A percentile compares a stretch with the other conserved stretches of the same genome.
Conservation (phyloP, 768 basidiomycete species). For the Pleurotus eryngii region DNA sequence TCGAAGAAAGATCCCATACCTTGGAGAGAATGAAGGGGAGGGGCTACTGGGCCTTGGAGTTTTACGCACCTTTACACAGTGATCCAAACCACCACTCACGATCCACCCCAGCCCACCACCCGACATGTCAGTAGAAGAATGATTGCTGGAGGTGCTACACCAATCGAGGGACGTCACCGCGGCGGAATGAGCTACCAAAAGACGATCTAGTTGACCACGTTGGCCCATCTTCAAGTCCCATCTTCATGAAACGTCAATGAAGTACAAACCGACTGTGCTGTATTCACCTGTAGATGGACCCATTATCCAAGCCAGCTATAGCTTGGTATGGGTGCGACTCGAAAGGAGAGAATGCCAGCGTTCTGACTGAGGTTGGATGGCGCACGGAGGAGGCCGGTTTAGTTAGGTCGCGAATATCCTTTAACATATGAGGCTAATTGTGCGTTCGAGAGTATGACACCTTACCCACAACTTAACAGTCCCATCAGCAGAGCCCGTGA, state of each 20-base stretch:
- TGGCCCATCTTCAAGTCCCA: slow-evolving; percentile 83
- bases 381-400: slow-evolving; percentile 69
- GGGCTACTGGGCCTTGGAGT: not conserved
- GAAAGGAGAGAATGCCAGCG: slow-evolving; percentile 68
- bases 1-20: slow-evolving; percentile 69
- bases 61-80: slow-evolving; percentile 62
- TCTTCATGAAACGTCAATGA: slow-evolving; percentile 27
- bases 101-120: slow-evolving; percentile 63
- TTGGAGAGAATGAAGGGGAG: slow-evolving; percentile 18
- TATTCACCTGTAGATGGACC: slow-evolving; percentile 62
- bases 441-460: slow-evolving; percentile 14
- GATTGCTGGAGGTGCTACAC: slow-evolving; percentile 37
- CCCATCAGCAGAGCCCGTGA: slow-evolving; percentile 79
- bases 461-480: slow-evolving; percentile 77
- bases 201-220: slow-evolving; percentile 65
- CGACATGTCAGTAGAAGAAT: slow-evolving; percentile 19
- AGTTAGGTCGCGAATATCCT: slow-evolving; percentile 75
- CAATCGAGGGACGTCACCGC: slow-evolving; percentile 76
- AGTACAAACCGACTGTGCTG: not conserved
- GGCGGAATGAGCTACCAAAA: slow-evolving; percentile 71
- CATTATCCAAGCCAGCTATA: slow-evolving; percentile 66
- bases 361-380: slow-evolving; percentile 66
- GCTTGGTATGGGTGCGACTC: slow-evolving; percentile 65
- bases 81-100: slow-evolving; percentile 76
- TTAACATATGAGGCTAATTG: not conserved